phyloP scores from a whole-genome alignment of 768 basidiomycete genomes.

The Rhodotorula graminis region DNA sequence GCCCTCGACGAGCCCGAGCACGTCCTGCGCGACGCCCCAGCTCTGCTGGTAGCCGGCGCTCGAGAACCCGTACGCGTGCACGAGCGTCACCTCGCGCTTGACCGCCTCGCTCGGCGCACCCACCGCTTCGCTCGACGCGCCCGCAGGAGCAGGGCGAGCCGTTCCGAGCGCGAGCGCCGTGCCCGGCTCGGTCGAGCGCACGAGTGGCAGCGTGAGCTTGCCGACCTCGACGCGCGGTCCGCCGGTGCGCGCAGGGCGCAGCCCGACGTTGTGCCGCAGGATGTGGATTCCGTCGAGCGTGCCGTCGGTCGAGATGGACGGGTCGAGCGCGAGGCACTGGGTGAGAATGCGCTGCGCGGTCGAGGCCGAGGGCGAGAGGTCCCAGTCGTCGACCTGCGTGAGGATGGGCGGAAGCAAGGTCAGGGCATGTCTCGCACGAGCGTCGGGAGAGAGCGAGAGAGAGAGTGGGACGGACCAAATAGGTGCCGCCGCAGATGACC shows the following conservation, averaged over 20 bases:
- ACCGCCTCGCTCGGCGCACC: background rate
- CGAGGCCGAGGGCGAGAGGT: conserved; percentile 52
- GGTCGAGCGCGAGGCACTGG: conserved; percentile 51
- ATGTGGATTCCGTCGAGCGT: conserved; percentile 50
- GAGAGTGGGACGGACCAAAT: conserved; percentile 47
- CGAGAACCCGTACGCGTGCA: conserved; percentile 35
- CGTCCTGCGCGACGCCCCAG: conserved; percentile 33
- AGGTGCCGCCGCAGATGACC: conserved; percentile 60
- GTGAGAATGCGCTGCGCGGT: conserved; percentile 53
- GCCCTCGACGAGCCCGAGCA: conserved; percentile 17
- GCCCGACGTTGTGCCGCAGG: conserved; percentile 57
- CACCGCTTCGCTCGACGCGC: too few relatives aligned
- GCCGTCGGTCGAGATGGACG: conserved; percentile 42
- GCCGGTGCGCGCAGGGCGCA: conserved; percentile 57
- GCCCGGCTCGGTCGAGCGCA: background rate
- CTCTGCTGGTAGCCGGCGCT: conserved; percentile 36
- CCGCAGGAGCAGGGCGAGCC: background rate
- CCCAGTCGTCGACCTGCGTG: conserved; percentile 50
- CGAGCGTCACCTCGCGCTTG: conserved; percentile 7
- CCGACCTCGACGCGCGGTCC: conserved; percentile 60
- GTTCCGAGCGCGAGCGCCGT: background rate
- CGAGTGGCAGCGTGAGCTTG: conserved; percentile 43
- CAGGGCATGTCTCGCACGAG: background rate
- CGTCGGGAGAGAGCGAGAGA: background rate
- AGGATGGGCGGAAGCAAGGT: background rate